These are phyloP conservation scores for Kwoniella shivajii DNA, from an alignment of 1,284 basidiomycete genomes.

Conservation along the genomic window DNA sequence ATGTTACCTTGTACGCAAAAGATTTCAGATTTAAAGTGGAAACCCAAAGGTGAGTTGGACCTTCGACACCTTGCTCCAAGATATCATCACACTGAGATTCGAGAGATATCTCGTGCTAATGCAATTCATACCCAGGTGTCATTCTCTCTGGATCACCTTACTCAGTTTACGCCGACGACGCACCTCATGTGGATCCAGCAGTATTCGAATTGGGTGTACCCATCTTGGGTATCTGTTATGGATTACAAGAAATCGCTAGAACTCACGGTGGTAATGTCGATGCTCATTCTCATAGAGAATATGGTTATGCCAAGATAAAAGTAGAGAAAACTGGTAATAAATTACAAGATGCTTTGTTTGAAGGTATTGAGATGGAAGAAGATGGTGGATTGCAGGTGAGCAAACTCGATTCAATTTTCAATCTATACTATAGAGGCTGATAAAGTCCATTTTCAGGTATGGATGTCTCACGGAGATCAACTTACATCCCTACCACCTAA, in stretches of 20 bases:
- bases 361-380: conserved; percentile 65
- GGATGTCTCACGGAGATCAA: conserved; percentile 99
- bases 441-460: conserved; percentile 69
- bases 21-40: conserved; percentile 86
- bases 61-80: too few relatives aligned
- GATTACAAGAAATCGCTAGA: conserved; percentile 95
- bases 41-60: conserved; percentile 87
- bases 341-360: conserved; percentile 77
- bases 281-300: conserved; percentile 90
- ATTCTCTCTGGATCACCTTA: conserved; percentile 98
- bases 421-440: too few relatives aligned
- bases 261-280: conserved; percentile 84
- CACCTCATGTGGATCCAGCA: conserved; percentile 93
- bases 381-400: conserved; percentile 36
- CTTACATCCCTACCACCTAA: conserved; percentile 76
- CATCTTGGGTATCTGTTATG: conserved; percentile 96
- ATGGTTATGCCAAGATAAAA: conserved; percentile 84
- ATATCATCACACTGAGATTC: background rate
- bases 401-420: background rate
- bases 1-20: conserved; percentile 96
- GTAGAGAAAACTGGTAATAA: conserved; percentile 68
- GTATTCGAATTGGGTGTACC: conserved; percentile 91
- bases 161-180: conserved; percentile 91
- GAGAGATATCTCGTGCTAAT: background rate
- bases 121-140: conserved; percentile 65